Conservation (phyloP, 495 filamentous ascomycete genomes). For the Cercophora scortea region DNA sequence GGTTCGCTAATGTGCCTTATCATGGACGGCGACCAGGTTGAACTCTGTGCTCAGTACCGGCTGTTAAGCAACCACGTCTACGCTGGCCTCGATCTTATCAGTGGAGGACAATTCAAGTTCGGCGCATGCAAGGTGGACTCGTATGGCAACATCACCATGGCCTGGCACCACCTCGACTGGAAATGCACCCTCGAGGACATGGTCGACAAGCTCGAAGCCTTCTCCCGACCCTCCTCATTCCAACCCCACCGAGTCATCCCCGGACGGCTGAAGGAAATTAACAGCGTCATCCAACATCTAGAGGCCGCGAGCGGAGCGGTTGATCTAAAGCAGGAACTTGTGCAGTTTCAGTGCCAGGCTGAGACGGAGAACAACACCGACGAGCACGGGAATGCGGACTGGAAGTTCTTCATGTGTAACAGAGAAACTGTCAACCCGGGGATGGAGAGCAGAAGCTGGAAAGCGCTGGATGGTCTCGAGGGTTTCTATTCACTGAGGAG, state of each 20-base stretch:
- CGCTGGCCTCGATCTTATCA: too few species aligned
- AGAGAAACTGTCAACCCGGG: too few species aligned
- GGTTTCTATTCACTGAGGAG: too few species aligned
- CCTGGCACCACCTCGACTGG: conserved; percentile 1
- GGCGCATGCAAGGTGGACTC: conserved; percentile 1
- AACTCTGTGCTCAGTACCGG: conserved; percentile 6
- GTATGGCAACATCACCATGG: conserved; percentile 1
- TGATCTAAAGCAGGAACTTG: too few species aligned
- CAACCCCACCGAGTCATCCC: not conserved
- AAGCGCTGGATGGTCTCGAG: too few species aligned
- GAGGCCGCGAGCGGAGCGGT: too few species aligned
- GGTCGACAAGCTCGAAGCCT: not conserved
- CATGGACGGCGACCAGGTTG: conserved; percentile 5
- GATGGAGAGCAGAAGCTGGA: too few species aligned
- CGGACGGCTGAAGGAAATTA: not conserved
- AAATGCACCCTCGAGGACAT: not conserved
- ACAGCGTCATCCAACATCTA: not conserved
- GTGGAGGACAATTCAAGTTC: conserved; percentile 4
- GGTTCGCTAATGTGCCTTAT: not conserved
- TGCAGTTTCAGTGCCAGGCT: too few species aligned
- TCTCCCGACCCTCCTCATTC: not conserved
- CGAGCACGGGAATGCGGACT: too few species aligned
- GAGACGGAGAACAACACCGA: too few species aligned
- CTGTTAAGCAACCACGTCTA: not conserved
- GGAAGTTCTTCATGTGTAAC: too few species aligned